A percentile compares a stretch with the other conserved stretches of the same genome.
phyloP scores from a whole-genome alignment of 495 filamentous ascomycete species.

The Tuber microsphaerosporum region DNA sequence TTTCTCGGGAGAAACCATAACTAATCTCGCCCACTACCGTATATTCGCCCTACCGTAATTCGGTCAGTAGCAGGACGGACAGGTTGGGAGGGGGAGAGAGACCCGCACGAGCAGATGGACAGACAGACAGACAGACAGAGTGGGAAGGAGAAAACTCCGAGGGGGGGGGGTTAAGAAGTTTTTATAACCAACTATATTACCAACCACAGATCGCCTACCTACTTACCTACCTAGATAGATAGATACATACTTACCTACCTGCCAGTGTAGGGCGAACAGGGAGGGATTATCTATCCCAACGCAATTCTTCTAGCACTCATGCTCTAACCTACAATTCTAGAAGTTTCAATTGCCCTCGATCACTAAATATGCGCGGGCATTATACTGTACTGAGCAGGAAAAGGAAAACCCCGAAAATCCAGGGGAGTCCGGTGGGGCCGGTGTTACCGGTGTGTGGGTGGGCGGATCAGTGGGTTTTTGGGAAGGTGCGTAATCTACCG shows the following conservation, averaged over 20 bases:
- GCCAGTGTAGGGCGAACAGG: background rate
- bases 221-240: too few species aligned
- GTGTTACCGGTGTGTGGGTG: background rate
- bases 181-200: background rate
- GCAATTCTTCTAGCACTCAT: conserved; percentile 2
- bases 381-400: background rate
- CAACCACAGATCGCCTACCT: background rate
- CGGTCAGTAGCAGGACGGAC: background rate
- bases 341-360: background rate
- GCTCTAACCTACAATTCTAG: background rate
- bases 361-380: background rate
- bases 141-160: background rate
- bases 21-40: background rate
- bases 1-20: background rate
- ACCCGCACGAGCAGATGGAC: background rate
- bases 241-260: background rate
- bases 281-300: conserved; percentile 9
- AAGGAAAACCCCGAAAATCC: background rate
- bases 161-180: background rate
- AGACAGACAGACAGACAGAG: background rate
- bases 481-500: background rate
- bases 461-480: background rate
- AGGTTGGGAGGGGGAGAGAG: background rate
- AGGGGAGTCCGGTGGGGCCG: background rate
- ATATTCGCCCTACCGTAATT: background rate